These are phyloP conservation scores for Paxillus rubicundulus DNA, from an alignment of 768 basidiomycete genomes.

Conservation along the genomic window DNA sequence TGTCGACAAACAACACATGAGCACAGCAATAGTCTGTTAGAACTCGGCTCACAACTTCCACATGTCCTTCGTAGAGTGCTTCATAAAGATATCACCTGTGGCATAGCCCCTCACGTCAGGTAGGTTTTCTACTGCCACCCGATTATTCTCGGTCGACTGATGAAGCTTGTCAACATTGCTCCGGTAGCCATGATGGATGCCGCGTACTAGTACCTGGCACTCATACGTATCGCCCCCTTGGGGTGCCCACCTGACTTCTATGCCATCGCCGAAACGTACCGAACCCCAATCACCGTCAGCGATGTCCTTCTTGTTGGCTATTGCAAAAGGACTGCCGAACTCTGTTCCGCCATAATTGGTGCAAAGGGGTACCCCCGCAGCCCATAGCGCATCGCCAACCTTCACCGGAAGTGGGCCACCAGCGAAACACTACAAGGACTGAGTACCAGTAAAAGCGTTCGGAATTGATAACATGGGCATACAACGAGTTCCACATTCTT, in stretches of 20 bases:
- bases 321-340: conserved; percentile 6
- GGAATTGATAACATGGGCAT: background rate
- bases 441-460: background rate
- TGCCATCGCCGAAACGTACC: conserved; percentile 15
- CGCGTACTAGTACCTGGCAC: conserved; percentile 41
- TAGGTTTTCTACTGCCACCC: background rate
- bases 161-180: too few species aligned
- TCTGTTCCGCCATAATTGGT: conserved; percentile 34
- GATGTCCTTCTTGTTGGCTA: conserved; percentile 26
- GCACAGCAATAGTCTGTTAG: background rate
- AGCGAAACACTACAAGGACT: conserved; percentile 24
- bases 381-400: conserved; percentile 26
- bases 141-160: background rate
- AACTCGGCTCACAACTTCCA: conserved; percentile 25
- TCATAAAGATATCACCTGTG: conserved; percentile 36
- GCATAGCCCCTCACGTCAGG: conserved; percentile 22
- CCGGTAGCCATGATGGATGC: background rate
- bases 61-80: conserved; percentile 37
- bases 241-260: conserved; percentile 28
- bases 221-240: conserved; percentile 36
- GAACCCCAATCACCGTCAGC: conserved; percentile 11
- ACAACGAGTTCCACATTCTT: conserved; percentile 22
- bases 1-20: too few species aligned
- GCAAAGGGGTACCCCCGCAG: conserved; percentile 24
- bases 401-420: conserved; percentile 32